Percentiles rank a stretch among this genome's conserved stretches.
These are phyloP conservation scores for Acephala macrosclerotiorum DNA, from an alignment of 2,329 filamentous ascomycete species.

Conservation along the genomic window DNA sequence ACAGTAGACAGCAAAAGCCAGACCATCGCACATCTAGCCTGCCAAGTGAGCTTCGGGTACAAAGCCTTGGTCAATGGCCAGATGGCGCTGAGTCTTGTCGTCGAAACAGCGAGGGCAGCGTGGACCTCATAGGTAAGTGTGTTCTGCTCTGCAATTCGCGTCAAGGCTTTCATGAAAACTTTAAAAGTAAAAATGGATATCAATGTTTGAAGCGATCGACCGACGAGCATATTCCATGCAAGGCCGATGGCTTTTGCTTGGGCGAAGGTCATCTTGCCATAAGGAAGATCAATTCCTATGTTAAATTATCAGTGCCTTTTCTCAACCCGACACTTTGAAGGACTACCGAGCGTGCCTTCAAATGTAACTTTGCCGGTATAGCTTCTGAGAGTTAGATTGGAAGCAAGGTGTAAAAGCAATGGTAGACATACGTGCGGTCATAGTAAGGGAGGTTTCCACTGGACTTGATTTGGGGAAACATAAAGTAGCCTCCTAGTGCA, in stretches of 20 bases:
- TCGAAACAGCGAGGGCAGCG: slow-evolving; percentile 21
- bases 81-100: slow-evolving; percentile 19
- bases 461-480: too few species aligned
- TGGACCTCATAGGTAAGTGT: slow-evolving; percentile 29
- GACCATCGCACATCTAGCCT: slow-evolving; percentile 5
- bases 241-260: slow-evolving; percentile 29
- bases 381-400: too few species aligned
- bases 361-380: too few species aligned
- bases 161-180: slow-evolving; percentile 28
- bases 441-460: too few species aligned
- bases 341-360: too few species aligned
- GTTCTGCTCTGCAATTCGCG: slow-evolving; percentile 22
- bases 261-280: slow-evolving; percentile 22
- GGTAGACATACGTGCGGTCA: too few species aligned
- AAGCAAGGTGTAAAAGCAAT: too few species aligned
- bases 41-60: slow-evolving; percentile 20
- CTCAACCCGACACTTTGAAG: too few species aligned
- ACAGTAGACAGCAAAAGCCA: background rate
- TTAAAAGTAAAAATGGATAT: slow-evolving; percentile 24
- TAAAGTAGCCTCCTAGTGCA: too few species aligned
- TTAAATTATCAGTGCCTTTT: too few species aligned
- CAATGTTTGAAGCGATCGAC: slow-evolving; percentile 26
- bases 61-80: slow-evolving; percentile 25
- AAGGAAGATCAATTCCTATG: slow-evolving; percentile 23
- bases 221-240: slow-evolving; percentile 30